A percentile compares a stretch with the other conserved stretches of the same genome.
Conservation (phyloP, 495 filamentous ascomycete genomes). For the Baudoinia panamericana region DNA sequence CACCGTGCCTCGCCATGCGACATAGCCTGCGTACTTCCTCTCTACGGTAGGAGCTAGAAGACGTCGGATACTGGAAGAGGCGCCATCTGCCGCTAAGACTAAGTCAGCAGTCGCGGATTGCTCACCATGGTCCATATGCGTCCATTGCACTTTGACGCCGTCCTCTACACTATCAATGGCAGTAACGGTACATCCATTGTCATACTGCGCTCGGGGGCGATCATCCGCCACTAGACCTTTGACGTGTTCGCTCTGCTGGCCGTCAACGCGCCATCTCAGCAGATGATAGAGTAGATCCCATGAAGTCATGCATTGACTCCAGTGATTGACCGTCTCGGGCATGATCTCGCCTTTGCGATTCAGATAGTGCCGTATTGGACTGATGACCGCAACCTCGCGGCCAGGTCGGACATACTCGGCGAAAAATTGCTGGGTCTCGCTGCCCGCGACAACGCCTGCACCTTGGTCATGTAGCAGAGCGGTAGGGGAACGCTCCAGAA, state of each 20-base stretch:
- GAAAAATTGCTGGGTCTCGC: constrained; percentile 27
- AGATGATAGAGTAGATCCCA: constrained; percentile 46
- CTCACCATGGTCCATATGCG: constrained; percentile 22
- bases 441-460: constrained; percentile 40
- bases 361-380: constrained; percentile 32
- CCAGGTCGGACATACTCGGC: constrained; percentile 23
- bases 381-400: constrained; percentile 27
- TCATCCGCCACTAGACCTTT: constrained; percentile 27
- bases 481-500: constrained; percentile 41
- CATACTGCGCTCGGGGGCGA: constrained; percentile 33
- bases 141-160: constrained; percentile 12
- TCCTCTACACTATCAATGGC: constrained; percentile 28
- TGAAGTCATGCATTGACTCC: constrained; percentile 36
- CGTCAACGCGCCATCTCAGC: constrained; percentile 43
- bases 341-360: constrained; percentile 33
- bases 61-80: constrained; percentile 39
- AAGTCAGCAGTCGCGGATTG: constrained; percentile 34
- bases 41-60: constrained; percentile 34
- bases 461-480: constrained; percentile 41
- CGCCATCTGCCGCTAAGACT: constrained; percentile 44
- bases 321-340: constrained; percentile 26
- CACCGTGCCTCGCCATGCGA: constrained; percentile 41
- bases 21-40: constrained; percentile 43
- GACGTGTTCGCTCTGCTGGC: constrained; percentile 35
- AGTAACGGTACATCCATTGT: constrained; percentile 37